Base-by-base conservation (phyloP, 331 rosid species). In the Quercus phellos region DNA sequence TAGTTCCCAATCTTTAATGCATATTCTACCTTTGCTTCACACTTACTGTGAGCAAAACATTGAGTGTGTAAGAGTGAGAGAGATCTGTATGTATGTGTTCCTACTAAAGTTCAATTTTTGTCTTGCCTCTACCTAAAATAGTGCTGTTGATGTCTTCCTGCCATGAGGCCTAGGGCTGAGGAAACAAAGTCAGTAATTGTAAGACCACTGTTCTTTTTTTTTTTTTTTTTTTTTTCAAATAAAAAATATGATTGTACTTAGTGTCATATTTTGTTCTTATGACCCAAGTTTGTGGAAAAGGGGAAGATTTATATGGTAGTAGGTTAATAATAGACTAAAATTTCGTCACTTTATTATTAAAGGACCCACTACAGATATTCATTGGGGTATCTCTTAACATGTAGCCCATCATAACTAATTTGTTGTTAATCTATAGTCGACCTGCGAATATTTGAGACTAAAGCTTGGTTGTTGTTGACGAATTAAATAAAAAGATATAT, bases 71-170 rank as follows among this genome's bases (percentile, higher is more conserved):
- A 26, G 19, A 26, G 66, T 3, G 17, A 26, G 66, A 19, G 69
- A 12, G 17, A 46, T 5, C 66, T 61, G 42, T 26, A 16, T 27
- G 12, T 29, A 61, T 77, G 78, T 81, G 77, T 77, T 72, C 73
- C 27, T 74, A 30, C 73, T 29, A 61, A 75, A 46, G 74, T 82
- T 78, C 74, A 68, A n/a, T 68, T 60, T 55, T 50, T 86, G 81
- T 74, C 83, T 66, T 75, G 38, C 64, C 55, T 73, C 72, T 77
- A 21, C 63, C 51, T 77, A 51, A 68, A 55, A 83, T 79, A 66
- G 74, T 68, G 74, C 55, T 82, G 70, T 29, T 38, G 70, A 77
- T 24, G 26, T 61, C 72, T 74, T 80, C 63, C 59, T 53, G 32
- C 73, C 53, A 21, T 17, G 67, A 72, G 71, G 79, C 72, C 77